Percentiles rank a stretch among this genome's conserved stretches.
Evolutionary conservation across 2,329 filamentous ascomycete species (phyloP).

Genomic region (Chaetomiaceae sp.): DNA sequence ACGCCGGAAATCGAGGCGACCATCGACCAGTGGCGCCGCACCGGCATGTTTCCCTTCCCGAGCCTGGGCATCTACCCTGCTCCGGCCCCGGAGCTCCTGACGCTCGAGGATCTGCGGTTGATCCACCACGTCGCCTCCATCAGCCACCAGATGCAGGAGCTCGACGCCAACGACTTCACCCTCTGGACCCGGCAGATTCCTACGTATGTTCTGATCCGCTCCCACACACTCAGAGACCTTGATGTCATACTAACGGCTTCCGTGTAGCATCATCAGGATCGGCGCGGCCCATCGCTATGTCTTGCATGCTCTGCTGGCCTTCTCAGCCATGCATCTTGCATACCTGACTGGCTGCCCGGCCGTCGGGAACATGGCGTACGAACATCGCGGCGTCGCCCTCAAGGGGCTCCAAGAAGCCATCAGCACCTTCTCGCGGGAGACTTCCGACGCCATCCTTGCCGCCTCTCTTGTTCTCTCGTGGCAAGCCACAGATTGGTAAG

Average conservation of each 20-base stretch:
- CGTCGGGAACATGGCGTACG: slow-evolving; percentile 82
- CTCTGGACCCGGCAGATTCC: slow-evolving; percentile 92
- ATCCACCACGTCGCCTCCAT: slow-evolving; percentile 88
- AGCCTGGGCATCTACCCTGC: slow-evolving; percentile 72
- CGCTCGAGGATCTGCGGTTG: slow-evolving; percentile 74
- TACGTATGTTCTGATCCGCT: slow-evolving; percentile 61
- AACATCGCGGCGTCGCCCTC: slow-evolving; percentile 80
- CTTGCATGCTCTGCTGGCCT: slow-evolving; percentile 87
- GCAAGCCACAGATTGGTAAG: slow-evolving; percentile 95
- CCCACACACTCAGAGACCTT: slow-evolving; percentile 14
- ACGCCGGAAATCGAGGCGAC: slow-evolving; percentile 77
- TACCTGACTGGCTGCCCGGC: slow-evolving; percentile 82
- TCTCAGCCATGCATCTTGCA: slow-evolving; percentile 91
- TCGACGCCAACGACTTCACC: slow-evolving; percentile 77
- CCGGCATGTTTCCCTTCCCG: slow-evolving; percentile 80
- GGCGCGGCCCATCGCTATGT: slow-evolving; percentile 80
- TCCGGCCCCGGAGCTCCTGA: slow-evolving; percentile 67
- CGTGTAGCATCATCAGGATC: slow-evolving; percentile 69
- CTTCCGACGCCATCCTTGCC: slow-evolving; percentile 86
- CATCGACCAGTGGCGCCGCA: slow-evolving; percentile 78
- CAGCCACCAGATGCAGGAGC: slow-evolving; percentile 73
- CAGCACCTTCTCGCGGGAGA: slow-evolving; percentile 74
- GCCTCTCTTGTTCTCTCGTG: slow-evolving; percentile 89
- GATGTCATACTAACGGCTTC: slow-evolving; percentile 24
- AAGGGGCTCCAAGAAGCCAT: slow-evolving; percentile 88